phyloP scores from a whole-genome alignment of 2,329 filamentous ascomycete genomes.

The Thielaviopsis punctulata region DNA sequence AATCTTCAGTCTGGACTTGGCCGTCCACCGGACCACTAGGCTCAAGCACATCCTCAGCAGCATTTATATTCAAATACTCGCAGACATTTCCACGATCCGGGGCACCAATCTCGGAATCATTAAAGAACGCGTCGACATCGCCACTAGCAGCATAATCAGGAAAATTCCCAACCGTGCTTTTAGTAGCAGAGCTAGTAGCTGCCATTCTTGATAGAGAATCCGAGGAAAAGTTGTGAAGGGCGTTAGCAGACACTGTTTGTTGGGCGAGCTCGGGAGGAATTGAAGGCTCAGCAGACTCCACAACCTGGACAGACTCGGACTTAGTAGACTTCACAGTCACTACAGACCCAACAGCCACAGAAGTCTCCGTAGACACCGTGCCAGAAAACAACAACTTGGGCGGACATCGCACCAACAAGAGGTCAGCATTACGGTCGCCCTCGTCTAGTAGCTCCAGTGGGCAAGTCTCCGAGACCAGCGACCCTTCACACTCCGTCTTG shows the following conservation, averaged over 20 bases:
- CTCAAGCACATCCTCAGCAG: background rate
- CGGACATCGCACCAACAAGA: background rate
- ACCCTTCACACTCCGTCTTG: background rate
- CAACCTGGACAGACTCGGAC: too few relatives aligned
- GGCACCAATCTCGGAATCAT: background rate
- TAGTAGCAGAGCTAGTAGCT: too few relatives aligned
- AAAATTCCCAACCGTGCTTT: too few relatives aligned
- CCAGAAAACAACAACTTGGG: background rate
- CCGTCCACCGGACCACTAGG: too few relatives aligned
- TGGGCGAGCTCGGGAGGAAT: too few relatives aligned
- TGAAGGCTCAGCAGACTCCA: too few relatives aligned
- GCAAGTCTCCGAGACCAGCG: background rate
- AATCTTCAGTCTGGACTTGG: too few relatives aligned
- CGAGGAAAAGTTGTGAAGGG: too few relatives aligned
- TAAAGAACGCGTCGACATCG: background rate
- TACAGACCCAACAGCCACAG: too few relatives aligned
- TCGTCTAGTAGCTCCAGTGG: background rate
- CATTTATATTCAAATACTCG: too few relatives aligned
- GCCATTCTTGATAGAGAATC: too few relatives aligned
- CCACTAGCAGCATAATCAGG: background rate
- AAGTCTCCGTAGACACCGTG: background rate
- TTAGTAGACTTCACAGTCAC: too few relatives aligned
- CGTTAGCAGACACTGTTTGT: background rate
- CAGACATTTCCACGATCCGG: background rate
- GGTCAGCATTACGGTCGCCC: background rate